phyloP scores from a whole-genome alignment of 805 yeast genomes.

The Starmerella floricola region DNA sequence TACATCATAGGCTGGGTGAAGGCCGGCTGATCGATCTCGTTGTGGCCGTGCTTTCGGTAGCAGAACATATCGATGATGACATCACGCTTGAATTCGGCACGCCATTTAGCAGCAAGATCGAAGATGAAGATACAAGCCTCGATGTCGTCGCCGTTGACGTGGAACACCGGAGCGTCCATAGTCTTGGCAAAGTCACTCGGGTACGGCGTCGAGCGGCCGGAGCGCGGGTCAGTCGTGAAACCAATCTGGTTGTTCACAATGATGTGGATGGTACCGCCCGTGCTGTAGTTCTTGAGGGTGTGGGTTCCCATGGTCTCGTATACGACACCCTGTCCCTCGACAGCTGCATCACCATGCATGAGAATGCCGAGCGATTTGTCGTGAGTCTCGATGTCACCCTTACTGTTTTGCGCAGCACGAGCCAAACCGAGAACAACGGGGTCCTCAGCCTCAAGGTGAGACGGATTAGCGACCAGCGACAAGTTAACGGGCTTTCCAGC shows the following conservation, averaged over 20 bases:
- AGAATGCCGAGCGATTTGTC: conserved; percentile 83
- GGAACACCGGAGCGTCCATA: conserved; percentile 97
- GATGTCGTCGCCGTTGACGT: conserved; percentile 95
- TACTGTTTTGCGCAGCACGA: conserved; percentile 86
- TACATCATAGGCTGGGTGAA: conserved; percentile 99
- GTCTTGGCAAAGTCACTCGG: conserved; percentile 96
- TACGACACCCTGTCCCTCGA: conserved; percentile 97
- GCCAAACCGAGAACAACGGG: conserved; percentile 98
- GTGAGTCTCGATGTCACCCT: conserved; percentile 62
- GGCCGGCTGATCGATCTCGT: conserved; percentile 98
- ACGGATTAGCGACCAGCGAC: conserved; percentile 96
- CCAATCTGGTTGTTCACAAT: conserved; percentile 98
- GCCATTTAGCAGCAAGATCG: conserved; percentile 97
- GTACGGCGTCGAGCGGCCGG: conserved; percentile 93
- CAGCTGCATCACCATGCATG: conserved; percentile 98
- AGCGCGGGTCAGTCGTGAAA: conserved; percentile 97
- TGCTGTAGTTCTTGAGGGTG: conserved; percentile 83
- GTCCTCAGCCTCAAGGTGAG: conserved; percentile 98
- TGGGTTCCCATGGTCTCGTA: conserved; percentile 96
- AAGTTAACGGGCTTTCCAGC: conserved; percentile 92
- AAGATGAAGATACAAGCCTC: conserved; percentile 86
- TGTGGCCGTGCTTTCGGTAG: conserved; percentile 97
- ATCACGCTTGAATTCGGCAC: conserved; percentile 91
- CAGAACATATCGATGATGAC: conserved; percentile 95
- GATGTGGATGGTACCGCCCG: conserved; percentile 97